phyloP scores from a whole-genome alignment of 176 grass and related monocot genomes.

The Calamus simplicifolius region DNA sequence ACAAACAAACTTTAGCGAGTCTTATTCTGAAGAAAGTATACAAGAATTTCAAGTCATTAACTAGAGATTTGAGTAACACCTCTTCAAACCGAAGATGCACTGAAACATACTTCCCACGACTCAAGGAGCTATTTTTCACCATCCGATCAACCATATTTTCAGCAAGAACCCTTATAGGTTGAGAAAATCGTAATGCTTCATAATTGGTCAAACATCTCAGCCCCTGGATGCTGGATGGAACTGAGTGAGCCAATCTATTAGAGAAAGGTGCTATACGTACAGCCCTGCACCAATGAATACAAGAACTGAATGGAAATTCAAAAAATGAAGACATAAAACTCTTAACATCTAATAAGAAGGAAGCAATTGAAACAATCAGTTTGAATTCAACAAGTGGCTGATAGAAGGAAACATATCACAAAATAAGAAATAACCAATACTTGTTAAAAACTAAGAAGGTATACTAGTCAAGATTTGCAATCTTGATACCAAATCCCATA shows the following conservation, averaged over 20 bases:
- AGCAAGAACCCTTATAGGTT: conserved; percentile 73
- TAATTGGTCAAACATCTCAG: conserved; percentile 89
- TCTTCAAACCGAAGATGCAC: conserved; percentile 97
- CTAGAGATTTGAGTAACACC: conserved; percentile 23
- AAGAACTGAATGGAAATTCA: conserved; percentile 9
- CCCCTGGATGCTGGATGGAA: conserved; percentile 48
- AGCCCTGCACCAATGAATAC: conserved; percentile 44
- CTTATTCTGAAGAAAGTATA: not conserved
- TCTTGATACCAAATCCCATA: too few relatives aligned
- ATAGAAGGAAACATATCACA: too few relatives aligned
- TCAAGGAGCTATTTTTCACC: conserved; percentile 60
- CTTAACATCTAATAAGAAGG: too few relatives aligned
- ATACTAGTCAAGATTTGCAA: too few relatives aligned
- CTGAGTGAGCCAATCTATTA: conserved; percentile 77
- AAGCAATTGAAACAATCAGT: too few relatives aligned
- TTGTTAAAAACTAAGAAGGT: too few relatives aligned
- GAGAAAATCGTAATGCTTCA: conserved; percentile 77
- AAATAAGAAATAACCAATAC: too few relatives aligned
- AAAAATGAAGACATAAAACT: too few relatives aligned
- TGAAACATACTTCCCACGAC: conserved; percentile 68
- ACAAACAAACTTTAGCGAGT: not conserved
- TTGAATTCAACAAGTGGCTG: too few relatives aligned
- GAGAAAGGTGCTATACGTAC: conserved; percentile 95
- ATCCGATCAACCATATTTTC: conserved; percentile 69
- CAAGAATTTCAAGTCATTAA: not conserved